Evolutionary conservation across 2,329 filamentous ascomycete species (phyloP).

Genomic region (Huntiella savannae): DNA sequence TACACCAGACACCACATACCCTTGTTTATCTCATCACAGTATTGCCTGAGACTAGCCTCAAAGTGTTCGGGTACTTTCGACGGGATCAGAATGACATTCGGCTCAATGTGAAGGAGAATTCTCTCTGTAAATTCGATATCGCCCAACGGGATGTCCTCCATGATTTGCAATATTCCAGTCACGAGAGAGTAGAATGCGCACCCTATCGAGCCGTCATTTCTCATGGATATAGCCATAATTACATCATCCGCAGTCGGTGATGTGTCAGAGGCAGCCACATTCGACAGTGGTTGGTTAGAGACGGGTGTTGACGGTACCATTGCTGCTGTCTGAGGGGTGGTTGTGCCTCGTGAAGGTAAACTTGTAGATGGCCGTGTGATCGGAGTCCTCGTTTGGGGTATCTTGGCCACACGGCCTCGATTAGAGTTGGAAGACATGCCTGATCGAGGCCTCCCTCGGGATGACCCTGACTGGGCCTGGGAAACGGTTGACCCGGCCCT

Average conservation of each 20-base stretch:
- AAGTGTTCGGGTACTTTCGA: conserved; percentile 26
- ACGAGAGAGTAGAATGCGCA: conserved; percentile 65
- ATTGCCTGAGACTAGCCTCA: conserved; percentile 1
- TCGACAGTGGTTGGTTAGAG: not conserved
- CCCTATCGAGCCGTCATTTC: conserved; percentile 50
- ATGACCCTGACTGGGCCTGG: no score
- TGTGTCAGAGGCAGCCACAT: not conserved
- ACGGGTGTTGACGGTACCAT: not conserved
- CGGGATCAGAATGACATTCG: conserved; percentile 35
- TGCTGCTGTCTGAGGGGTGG: not conserved
- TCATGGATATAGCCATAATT: conserved; percentile 52
- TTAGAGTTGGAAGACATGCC: no score
- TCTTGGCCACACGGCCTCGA: no score
- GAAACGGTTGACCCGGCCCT: no score
- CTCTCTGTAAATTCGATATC: conserved; percentile 51
- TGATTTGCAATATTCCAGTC: conserved; percentile 51
- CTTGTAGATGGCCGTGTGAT: no score
- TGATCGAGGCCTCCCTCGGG: no score
- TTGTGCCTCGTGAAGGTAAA: not conserved
- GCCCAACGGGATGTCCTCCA: conserved; percentile 55
- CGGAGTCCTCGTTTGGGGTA: not conserved
- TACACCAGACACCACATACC: not conserved
- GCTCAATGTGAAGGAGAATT: conserved; percentile 33
- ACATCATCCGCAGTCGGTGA: conserved; percentile 4
- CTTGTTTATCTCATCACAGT: conserved; percentile 7